Percentiles rank a stretch among this genome's conserved stretches.
phyloP scores from a whole-genome alignment of 352 stramenopile species.

The Phytophthora lateralis region DNA sequence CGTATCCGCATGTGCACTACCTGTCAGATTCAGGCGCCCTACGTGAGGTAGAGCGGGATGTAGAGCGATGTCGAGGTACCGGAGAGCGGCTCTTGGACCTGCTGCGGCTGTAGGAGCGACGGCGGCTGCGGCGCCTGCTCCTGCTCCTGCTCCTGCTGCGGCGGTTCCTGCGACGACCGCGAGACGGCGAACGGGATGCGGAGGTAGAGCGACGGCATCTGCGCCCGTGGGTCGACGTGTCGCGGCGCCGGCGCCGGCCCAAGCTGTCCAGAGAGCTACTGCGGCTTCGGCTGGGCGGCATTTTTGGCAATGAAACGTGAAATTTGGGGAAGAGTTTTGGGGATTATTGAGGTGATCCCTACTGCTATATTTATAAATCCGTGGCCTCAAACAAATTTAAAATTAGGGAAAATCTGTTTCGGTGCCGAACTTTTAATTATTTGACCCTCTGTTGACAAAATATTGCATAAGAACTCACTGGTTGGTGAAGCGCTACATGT shows the following conservation, averaged over 20 bases:
- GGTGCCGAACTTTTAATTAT: too few relatives aligned
- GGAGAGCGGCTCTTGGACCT: conserved; percentile 24
- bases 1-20: neutral
- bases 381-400: too few relatives aligned
- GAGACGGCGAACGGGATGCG: conserved; percentile 40
- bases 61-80: conserved; percentile 13
- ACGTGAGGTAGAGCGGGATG: conserved; percentile 10
- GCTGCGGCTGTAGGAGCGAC: conserved; percentile 35
- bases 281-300: conserved; percentile 42
- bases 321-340: too few relatives aligned
- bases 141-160: conserved; percentile 37
- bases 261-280: conserved; percentile 75
- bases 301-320: conserved; percentile 6
- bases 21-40: neutral
- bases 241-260: conserved; percentile 38
- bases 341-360: too few relatives aligned
- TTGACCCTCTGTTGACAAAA: too few relatives aligned
- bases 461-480: too few relatives aligned
- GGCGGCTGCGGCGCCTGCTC: conserved; percentile 23
- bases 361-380: too few relatives aligned
- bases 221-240: conserved; percentile 23
- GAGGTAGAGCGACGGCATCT: conserved; percentile 35
- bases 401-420: too few relatives aligned
- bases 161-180: conserved; percentile 33
- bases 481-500: too few relatives aligned